Conservation (phyloP, 2,329 filamentous ascomycete genomes). For the Alternaria ventricosa region DNA sequence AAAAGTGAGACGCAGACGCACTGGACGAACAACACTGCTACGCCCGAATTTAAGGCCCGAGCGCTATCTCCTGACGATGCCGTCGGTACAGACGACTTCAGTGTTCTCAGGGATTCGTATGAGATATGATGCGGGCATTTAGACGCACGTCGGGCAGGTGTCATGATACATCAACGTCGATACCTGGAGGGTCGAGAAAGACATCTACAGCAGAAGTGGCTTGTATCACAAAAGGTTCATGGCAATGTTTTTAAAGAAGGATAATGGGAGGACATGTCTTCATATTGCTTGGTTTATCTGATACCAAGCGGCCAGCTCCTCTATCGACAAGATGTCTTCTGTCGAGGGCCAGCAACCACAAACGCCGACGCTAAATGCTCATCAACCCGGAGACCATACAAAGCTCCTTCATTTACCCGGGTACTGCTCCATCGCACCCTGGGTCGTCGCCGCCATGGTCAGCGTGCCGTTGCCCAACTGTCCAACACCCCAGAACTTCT, state of each 20-base stretch:
- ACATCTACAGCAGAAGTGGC: background rate
- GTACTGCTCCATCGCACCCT: background rate
- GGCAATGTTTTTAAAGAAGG: background rate
- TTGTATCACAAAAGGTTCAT: background rate
- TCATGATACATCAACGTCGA: background rate
- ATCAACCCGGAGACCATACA: background rate
- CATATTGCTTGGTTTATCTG: background rate
- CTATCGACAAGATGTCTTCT: background rate
- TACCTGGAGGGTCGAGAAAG: background rate
- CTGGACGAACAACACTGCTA: background rate
- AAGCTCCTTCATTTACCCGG: no score
- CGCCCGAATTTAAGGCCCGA: background rate
- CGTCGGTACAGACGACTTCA: background rate
- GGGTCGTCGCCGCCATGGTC: background rate
- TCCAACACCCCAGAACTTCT: background rate
- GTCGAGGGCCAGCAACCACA: background rate
- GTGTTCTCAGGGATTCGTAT: background rate
- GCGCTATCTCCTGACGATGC: background rate
- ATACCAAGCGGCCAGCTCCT: background rate
- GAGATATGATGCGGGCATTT: no score
- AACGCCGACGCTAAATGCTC: background rate
- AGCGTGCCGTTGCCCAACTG: background rate
- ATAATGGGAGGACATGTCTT: background rate
- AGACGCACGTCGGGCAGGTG: no score
- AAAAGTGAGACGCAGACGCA: background rate